Conservation (phyloP, 2,329 filamentous ascomycete species). For the Chalaropsis ovoidea region DNA sequence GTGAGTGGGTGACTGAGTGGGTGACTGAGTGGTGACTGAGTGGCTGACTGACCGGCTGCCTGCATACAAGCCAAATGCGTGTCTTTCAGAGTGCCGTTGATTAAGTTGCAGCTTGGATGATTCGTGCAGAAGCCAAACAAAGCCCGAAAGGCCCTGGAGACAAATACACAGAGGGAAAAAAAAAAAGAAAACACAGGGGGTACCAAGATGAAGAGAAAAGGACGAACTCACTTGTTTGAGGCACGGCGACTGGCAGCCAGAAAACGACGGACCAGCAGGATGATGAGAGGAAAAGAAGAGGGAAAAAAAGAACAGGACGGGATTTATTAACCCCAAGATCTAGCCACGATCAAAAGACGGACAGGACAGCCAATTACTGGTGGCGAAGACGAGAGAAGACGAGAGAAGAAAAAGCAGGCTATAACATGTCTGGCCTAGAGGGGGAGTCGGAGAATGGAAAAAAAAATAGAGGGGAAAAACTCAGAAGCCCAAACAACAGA, state of each 20-base stretch:
- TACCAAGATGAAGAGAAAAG: background rate
- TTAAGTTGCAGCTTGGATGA: constrained; percentile 3
- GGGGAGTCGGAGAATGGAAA: background rate
- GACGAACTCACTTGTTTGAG: background rate
- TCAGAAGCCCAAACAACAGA: background rate
- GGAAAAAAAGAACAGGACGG: background rate
- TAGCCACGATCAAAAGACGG: background rate
- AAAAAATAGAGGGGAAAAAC: constrained; percentile 8
- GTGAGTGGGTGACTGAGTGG: background rate
- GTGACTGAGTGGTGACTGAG: background rate
- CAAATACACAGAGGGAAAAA: background rate
- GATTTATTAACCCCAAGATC: background rate
- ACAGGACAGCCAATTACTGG: background rate
- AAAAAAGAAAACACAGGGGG: background rate
- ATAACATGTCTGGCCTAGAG: background rate
- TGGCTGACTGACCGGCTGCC: background rate
- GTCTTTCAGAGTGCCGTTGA: background rate
- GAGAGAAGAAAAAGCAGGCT: background rate
- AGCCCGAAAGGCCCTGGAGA: background rate
- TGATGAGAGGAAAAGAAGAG: background rate
- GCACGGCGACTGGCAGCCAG: background rate
- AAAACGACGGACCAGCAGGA: background rate
- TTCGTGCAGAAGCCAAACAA: background rate
- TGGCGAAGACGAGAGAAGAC: background rate
- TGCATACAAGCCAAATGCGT: constrained; percentile 6